These are phyloP conservation scores for Lodderomyces beijingensis DNA, from an alignment of 1,139 yeast species.

Conservation along the genomic window DNA sequence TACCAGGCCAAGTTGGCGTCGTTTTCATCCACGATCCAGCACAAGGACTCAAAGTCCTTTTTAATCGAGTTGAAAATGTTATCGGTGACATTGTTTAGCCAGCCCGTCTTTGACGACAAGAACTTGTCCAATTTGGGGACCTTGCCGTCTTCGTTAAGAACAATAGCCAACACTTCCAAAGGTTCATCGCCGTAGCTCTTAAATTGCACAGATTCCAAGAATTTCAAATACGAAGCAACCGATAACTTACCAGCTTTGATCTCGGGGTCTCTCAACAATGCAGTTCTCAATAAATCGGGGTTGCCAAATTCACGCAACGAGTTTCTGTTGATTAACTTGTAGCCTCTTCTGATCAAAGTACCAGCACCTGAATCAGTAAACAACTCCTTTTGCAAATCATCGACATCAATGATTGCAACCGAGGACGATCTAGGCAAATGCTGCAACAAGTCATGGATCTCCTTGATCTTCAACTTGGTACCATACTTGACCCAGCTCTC, in stretches of 20 bases:
- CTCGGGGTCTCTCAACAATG: slow-evolving; percentile 73
- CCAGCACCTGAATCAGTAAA: slow-evolving; percentile 99
- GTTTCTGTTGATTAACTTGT: slow-evolving; percentile 71
- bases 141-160: slow-evolving; percentile 37
- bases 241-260: slow-evolving; percentile 66
- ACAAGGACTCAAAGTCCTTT: slow-evolving; percentile 68
- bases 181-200: slow-evolving; percentile 95
- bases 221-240: slow-evolving; percentile 78
- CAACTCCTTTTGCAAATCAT: slow-evolving; percentile 92
- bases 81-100: slow-evolving; percentile 97
- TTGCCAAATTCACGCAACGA: slow-evolving; percentile 70
- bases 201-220: slow-evolving; percentile 59
- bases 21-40: slow-evolving; percentile 88
- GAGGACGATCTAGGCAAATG: slow-evolving; percentile 95
- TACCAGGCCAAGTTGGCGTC: slow-evolving; percentile 92
- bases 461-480: slow-evolving; percentile 92
- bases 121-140: slow-evolving; percentile 84
- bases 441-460: slow-evolving; percentile 89
- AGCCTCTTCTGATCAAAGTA: slow-evolving; percentile 95
- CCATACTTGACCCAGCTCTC: slow-evolving; percentile 99
- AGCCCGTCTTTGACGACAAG: slow-evolving; percentile 82
- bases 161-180: slow-evolving; percentile 87
- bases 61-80: slow-evolving; percentile 82
- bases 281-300: slow-evolving; percentile 71
- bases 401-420: slow-evolving; percentile 93